phyloP scores from a whole-genome alignment of 257 asterid genomes.

The Apocynum venetum region DNA sequence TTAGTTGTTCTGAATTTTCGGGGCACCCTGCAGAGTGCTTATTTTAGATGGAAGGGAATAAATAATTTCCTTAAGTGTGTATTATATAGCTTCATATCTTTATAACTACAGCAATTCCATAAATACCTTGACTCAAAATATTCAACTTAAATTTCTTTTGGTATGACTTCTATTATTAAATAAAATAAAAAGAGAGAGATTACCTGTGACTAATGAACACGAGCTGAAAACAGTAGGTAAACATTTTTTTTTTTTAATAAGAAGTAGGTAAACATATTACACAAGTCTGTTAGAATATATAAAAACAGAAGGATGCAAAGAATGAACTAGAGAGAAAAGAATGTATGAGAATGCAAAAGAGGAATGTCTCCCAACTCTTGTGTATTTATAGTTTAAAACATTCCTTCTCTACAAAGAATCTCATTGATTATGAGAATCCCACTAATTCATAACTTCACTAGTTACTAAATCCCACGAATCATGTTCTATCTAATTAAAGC shows the following conservation, averaged over 20 bases:
- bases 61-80: not conserved
- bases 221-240: not conserved
- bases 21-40: not conserved
- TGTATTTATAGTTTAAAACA: not conserved
- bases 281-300: not conserved
- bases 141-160: not conserved
- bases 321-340: not conserved
- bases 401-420: not conserved
- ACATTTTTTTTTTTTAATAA: no score
- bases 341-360: not conserved
- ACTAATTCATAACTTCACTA: no score
- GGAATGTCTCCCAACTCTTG: not conserved
- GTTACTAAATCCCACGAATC: not conserved
- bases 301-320: not conserved
- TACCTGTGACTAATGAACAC: not conserved
- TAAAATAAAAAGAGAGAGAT: no score
- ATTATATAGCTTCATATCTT: not conserved
- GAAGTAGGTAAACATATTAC: no score
- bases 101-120: not conserved
- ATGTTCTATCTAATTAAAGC: not conserved
- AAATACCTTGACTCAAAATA: no score
- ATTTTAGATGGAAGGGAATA: slow-evolving; percentile 7
- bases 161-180: not conserved
- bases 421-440: not conserved
- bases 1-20: not conserved